Conservation (phyloP, 2,329 filamentous ascomycete species). For the Dactylellina drechsleri region DNA sequence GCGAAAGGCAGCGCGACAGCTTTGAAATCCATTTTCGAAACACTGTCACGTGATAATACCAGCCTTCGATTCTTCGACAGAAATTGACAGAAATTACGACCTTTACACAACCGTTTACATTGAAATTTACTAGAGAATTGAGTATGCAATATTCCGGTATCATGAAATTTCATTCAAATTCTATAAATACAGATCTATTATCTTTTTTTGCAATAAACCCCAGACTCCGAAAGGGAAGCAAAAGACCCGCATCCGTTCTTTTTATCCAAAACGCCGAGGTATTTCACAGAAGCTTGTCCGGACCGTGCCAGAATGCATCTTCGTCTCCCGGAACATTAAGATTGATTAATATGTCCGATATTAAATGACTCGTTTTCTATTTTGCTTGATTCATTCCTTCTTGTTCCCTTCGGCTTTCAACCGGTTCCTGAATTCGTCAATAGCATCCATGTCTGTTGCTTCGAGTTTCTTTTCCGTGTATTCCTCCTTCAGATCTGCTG, state of each 20-base stretch:
- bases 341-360: background rate
- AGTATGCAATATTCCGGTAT: background rate
- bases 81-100: background rate
- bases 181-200: background rate
- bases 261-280: slow-evolving; percentile 24
- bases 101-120: too few relatives aligned
- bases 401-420: slow-evolving; percentile 67
- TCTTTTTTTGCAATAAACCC: background rate
- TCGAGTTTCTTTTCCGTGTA: slow-evolving; percentile 72
- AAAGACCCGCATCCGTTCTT: background rate
- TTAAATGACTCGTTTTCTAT: too few relatives aligned
- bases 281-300: background rate
- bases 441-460: slow-evolving; percentile 84
- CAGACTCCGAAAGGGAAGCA: slow-evolving; percentile 17
- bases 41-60: slow-evolving; percentile 34
- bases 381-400: slow-evolving; percentile 3
- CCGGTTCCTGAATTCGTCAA: slow-evolving; percentile 77
- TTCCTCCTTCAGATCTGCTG: slow-evolving; percentile 69
- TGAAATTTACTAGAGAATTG: too few relatives aligned
- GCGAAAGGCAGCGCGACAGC: slow-evolving; percentile 37
- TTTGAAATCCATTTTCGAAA: slow-evolving; percentile 49
- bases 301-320: background rate
- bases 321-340: background rate
- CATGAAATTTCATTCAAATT: slow-evolving; percentile 3
- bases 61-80: background rate